A percentile compares a stretch with the other conserved stretches of the same genome.
Conservation (phyloP, 1,284 basidiomycete genomes). For the Kwoniella shivajii region DNA sequence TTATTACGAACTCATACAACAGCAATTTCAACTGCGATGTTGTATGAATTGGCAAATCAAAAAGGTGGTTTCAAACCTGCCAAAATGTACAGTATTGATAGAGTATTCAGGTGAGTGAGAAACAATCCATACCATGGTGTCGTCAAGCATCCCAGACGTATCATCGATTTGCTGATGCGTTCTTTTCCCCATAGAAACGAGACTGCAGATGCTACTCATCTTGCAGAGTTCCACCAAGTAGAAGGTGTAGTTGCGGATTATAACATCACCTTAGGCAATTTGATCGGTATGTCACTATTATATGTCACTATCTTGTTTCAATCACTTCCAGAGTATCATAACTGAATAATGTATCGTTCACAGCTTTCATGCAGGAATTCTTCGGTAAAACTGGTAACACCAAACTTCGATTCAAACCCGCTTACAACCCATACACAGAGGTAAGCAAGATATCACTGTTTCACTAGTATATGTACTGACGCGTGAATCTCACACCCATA, state of each 20-base stretch:
- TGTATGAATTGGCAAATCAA: slow-evolving; percentile 83
- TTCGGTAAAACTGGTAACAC: slow-evolving; percentile 97
- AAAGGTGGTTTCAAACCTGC: slow-evolving; percentile 86
- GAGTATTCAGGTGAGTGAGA: slow-evolving; percentile 71
- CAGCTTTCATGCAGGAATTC: slow-evolving; percentile 97
- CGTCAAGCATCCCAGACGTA: neutral
- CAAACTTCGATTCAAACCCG: slow-evolving; percentile 91
- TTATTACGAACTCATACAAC: slow-evolving; percentile 97
- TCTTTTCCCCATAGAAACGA: slow-evolving; percentile 69
- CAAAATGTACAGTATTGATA: slow-evolving; percentile 96
- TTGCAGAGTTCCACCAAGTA: slow-evolving; percentile 99
- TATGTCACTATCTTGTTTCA: no score
- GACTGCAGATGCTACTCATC: slow-evolving; percentile 97
- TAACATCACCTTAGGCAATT: slow-evolving; percentile 89
- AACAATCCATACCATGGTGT: neutral
- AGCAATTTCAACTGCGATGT: slow-evolving; percentile 90
- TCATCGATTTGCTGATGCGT: neutral
- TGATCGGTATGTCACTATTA: slow-evolving; percentile 76
- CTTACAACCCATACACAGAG: slow-evolving; percentile 80
- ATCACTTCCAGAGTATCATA: no score
- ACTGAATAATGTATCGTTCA: no score
- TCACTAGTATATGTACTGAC: slow-evolving; percentile 10
- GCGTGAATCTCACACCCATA: slow-evolving; percentile 46
- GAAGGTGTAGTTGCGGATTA: slow-evolving; percentile 98
- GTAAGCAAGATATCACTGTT: slow-evolving; percentile 60